Conservation (phyloP, 805 yeast species). For the Zygosaccharomyces pseudorouxii region DNA sequence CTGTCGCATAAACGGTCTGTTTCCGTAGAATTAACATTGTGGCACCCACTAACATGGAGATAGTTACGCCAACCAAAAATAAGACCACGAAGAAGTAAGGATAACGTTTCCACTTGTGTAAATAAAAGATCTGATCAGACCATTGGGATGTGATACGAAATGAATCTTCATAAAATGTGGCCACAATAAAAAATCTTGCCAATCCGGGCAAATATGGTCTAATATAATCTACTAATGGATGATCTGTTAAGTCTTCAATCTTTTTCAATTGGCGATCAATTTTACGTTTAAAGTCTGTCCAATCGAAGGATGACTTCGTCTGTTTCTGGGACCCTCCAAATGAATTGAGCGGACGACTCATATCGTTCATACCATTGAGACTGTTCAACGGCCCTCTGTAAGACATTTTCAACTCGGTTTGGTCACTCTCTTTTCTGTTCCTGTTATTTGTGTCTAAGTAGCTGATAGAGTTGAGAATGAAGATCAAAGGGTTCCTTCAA, state of each 20-base stretch:
- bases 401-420: conserved; percentile 16
- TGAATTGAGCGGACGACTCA: conserved; percentile 15
- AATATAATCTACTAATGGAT: conserved; percentile 42
- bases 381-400: conserved; percentile 22
- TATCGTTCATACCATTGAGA: conserved; percentile 19
- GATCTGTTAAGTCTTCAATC: conserved; percentile 52
- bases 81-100: conserved; percentile 73
- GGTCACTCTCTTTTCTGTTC: not conserved
- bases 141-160: conserved; percentile 80
- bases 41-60: conserved; percentile 70
- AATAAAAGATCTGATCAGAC: conserved; percentile 83
- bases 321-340: conserved; percentile 9
- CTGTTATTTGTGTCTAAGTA: not conserved
- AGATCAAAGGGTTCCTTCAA: not conserved
- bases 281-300: conserved; percentile 4
- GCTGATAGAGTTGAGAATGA: not conserved
- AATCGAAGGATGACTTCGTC: conserved; percentile 2
- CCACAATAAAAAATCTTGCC: conserved; percentile 86
- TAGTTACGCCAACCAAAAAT: conserved; percentile 60
- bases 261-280: conserved; percentile 49
- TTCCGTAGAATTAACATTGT: conserved; percentile 64
- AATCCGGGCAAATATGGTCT: conserved; percentile 80
- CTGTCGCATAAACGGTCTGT: conserved; percentile 64
- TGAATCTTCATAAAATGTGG: conserved; percentile 89
- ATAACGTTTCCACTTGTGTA: conserved; percentile 71